These are phyloP conservation scores for Globisporangium abappressorium DNA, from an alignment of 352 stramenopile species.

Conservation along the genomic window DNA sequence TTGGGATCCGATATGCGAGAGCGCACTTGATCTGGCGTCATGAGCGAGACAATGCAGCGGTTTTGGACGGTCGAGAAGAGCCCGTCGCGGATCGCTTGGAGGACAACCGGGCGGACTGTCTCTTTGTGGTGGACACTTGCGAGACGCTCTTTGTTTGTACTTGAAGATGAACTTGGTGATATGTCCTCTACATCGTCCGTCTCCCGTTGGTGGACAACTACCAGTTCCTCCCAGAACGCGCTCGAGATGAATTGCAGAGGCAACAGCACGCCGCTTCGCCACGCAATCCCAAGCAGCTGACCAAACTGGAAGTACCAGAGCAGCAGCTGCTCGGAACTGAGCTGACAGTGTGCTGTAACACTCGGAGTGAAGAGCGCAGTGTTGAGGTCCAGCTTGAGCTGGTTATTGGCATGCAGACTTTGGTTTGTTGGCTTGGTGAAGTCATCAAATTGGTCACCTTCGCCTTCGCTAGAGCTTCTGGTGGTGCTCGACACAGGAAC, in stretches of 20 bases:
- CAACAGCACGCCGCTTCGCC: slow-evolving; percentile 40
- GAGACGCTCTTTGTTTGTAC: background rate
- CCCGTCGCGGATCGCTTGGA: slow-evolving; percentile 50
- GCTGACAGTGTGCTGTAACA: slow-evolving; percentile 15
- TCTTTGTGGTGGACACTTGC: background rate
- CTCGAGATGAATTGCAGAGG: slow-evolving; percentile 52
- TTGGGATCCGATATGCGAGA: slow-evolving; percentile 32
- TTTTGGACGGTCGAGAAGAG: slow-evolving; percentile 50
- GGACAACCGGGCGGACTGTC: slow-evolving; percentile 13
- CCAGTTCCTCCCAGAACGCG: slow-evolving; percentile 42
- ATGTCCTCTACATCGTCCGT: background rate
- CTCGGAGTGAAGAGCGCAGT: slow-evolving; percentile 28
- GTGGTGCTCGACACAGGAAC: slow-evolving; percentile 12
- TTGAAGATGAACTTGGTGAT: background rate
- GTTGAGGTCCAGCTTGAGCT: slow-evolving; percentile 53
- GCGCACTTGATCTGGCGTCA: slow-evolving; percentile 32
- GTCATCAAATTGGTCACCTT: background rate
- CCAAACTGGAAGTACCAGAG: slow-evolving; percentile 60
- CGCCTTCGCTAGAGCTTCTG: background rate
- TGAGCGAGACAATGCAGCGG: slow-evolving; percentile 38
- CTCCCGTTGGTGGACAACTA: background rate
- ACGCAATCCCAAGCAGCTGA: slow-evolving; percentile 60
- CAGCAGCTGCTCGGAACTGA: slow-evolving; percentile 28
- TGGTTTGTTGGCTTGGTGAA: background rate
- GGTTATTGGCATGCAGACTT: background rate